Evolutionary conservation across 225 moss, liverwort and hornwort species (phyloP).

Genomic region (Physcomitrium patens): DNA sequence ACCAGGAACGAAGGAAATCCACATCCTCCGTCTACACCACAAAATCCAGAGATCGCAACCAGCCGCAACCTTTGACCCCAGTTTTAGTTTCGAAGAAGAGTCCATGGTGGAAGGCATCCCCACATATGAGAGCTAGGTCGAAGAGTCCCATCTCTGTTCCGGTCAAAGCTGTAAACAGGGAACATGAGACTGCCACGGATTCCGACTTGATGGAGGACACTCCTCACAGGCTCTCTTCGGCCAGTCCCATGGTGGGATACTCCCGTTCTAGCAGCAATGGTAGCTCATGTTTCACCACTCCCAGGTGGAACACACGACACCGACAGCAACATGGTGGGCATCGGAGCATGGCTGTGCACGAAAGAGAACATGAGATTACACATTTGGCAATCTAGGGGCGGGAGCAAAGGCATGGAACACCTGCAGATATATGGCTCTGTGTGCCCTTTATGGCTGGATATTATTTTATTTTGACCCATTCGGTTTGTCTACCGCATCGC

Average conservation of each 20-base stretch:
- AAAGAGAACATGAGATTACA: slow-evolving; percentile 53
- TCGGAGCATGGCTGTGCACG: slow-evolving; percentile 39
- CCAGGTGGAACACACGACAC: slow-evolving; percentile 49
- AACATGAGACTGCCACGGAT: slow-evolving; percentile 43
- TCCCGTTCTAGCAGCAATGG: slow-evolving; percentile 63
- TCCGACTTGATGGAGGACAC: slow-evolving; percentile 56
- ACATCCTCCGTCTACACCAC: slow-evolving; percentile 38
- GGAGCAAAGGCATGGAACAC: neutral
- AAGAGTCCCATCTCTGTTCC: slow-evolving; percentile 37
- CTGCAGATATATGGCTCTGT: neutral
- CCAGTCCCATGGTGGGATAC: slow-evolving; percentile 60
- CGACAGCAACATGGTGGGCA: slow-evolving; percentile 33
- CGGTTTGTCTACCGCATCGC: slow-evolving; percentile 10
- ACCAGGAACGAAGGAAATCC: slow-evolving; percentile 48
- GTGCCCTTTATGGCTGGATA: neutral
- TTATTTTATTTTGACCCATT: slow-evolving; percentile 3
- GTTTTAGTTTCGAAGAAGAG: slow-evolving; percentile 49
- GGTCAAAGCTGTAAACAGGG: slow-evolving; percentile 26
- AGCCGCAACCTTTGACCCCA: slow-evolving; percentile 39
- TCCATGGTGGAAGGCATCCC: slow-evolving; percentile 54
- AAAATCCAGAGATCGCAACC: slow-evolving; percentile 31
- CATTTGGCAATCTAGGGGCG: slow-evolving; percentile 46
- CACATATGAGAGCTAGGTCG: slow-evolving; percentile 24
- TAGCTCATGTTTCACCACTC: slow-evolving; percentile 66
- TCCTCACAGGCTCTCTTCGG: slow-evolving; percentile 48